phyloP scores from a whole-genome alignment of 805 yeast genomes.

The Wickerhamomyces strasburgensis region DNA sequence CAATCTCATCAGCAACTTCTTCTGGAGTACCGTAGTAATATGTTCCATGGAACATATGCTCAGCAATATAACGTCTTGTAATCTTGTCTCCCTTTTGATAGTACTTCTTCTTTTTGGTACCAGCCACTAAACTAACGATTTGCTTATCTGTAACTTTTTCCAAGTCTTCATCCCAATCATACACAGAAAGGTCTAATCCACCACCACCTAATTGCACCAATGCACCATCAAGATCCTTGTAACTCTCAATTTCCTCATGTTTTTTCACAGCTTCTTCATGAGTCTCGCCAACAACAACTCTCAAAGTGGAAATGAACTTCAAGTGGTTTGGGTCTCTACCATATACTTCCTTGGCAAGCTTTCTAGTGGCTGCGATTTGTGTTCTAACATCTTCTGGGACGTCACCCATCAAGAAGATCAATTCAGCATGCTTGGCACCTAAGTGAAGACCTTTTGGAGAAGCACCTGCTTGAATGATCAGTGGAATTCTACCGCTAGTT shows the following conservation, averaged over 20 bases:
- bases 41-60: slow-evolving; percentile 20
- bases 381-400: slow-evolving; percentile 29
- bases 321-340: slow-evolving; percentile 36
- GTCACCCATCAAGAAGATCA: slow-evolving; percentile 32
- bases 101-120: slow-evolving; percentile 21
- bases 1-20: slow-evolving; percentile 38
- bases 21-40: slow-evolving; percentile 30
- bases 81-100: slow-evolving; percentile 21
- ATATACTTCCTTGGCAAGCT: slow-evolving; percentile 31
- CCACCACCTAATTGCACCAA: slow-evolving; percentile 43
- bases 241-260: slow-evolving; percentile 29
- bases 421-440: slow-evolving; percentile 43
- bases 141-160: slow-evolving; percentile 30
- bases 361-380: slow-evolving; percentile 30
- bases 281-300: slow-evolving; percentile 36
- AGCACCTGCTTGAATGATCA: slow-evolving; percentile 42
- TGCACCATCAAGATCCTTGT: slow-evolving; percentile 37
- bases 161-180: slow-evolving; percentile 41
- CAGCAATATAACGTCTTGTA: slow-evolving; percentile 27
- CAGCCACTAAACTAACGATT: slow-evolving; percentile 28
- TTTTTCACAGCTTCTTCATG: slow-evolving; percentile 39
- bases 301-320: slow-evolving; percentile 35
- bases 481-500: slow-evolving; percentile 39
- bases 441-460: slow-evolving; percentile 37
- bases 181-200: slow-evolving; percentile 36